These are phyloP conservation scores for Phaeophleospora eucalypticola DNA, from an alignment of 2,329 filamentous ascomycete genomes.

Conservation along the genomic window DNA sequence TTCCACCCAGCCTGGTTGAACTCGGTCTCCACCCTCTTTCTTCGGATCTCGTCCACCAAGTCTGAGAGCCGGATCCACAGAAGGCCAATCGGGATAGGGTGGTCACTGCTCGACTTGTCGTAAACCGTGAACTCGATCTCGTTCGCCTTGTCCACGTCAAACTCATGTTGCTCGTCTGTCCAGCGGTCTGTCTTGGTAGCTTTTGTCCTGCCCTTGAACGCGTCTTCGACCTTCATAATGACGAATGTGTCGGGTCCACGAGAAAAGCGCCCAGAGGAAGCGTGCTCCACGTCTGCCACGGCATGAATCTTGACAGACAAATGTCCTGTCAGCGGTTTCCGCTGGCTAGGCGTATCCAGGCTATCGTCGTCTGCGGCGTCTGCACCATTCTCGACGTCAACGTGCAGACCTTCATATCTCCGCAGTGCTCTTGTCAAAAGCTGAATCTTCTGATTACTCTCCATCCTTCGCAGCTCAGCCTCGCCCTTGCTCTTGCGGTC, in stretches of 20 bases:
- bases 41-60: slow-evolving; percentile 93
- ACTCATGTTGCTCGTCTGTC: slow-evolving; percentile 84
- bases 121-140: slow-evolving; percentile 98
- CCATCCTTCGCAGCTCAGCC: slow-evolving; percentile 80
- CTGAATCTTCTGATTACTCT: slow-evolving; percentile 97
- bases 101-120: slow-evolving; percentile 77
- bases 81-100: slow-evolving; percentile 87
- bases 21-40: slow-evolving; percentile 95
- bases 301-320: slow-evolving; percentile 80
- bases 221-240: slow-evolving; percentile 93
- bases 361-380: slow-evolving; percentile 75
- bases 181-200: slow-evolving; percentile 82
- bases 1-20: slow-evolving; percentile 95
- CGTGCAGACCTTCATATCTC: slow-evolving; percentile 93
- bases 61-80: slow-evolving; percentile 96
- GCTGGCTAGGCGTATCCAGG: slow-evolving; percentile 87
- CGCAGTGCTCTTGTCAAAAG: slow-evolving; percentile 92
- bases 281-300: slow-evolving; percentile 93
- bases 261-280: slow-evolving; percentile 74
- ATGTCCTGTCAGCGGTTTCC: slow-evolving; percentile 91
- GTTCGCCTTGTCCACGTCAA: slow-evolving; percentile 97
- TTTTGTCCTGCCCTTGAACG: slow-evolving; percentile 81
- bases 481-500: slow-evolving; percentile 94
- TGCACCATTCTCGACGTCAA: slow-evolving; percentile 60
- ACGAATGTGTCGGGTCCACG: slow-evolving; percentile 93